Percentiles rank a stretch among this genome's conserved stretches.
Evolutionary conservation across 2,329 filamentous ascomycete species (phyloP).

Genomic region (Cryphonectria carpinicola): DNA sequence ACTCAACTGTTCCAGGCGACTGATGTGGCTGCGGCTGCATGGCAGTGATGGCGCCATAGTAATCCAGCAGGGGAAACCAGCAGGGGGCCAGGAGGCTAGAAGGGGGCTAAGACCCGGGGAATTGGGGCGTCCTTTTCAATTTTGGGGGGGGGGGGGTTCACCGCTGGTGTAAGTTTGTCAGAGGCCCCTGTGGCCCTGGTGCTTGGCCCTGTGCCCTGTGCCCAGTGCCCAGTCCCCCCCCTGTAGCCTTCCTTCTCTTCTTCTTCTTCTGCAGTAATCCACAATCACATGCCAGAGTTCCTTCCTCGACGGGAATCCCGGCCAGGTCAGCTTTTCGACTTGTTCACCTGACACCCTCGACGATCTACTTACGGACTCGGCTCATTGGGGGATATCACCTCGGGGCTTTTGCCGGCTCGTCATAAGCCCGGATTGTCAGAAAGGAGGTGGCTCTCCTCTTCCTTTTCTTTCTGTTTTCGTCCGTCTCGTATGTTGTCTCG

Average conservation of each 20-base stretch:
- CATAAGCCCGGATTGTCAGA: neutral
- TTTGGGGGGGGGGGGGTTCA: neutral
- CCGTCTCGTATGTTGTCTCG: neutral
- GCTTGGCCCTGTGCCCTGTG: neutral
- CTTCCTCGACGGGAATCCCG: conserved; percentile 5
- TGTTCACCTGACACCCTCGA: conserved; percentile 16
- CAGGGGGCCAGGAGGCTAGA: no score
- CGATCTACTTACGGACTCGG: neutral
- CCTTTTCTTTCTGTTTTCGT: neutral
- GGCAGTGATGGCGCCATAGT: no score
- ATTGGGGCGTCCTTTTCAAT: neutral
- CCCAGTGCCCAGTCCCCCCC: no score
- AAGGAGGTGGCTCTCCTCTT: neutral
- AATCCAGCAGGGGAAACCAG: no score
- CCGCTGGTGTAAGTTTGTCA: neutral
- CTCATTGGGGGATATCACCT: conserved; percentile 3
- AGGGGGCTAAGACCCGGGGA: neutral
- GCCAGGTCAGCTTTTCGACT: conserved; percentile 16
- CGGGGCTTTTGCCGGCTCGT: neutral
- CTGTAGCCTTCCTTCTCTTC: neutral
- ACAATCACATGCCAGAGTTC: conserved; percentile 20
- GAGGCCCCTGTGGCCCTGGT: neutral
- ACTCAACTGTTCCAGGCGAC: no score
- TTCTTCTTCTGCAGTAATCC: neutral
- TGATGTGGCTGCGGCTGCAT: no score